Evolutionary conservation across 2,329 filamentous ascomycete species (phyloP).

Genomic region (Penicillium sclerotiorum): DNA sequence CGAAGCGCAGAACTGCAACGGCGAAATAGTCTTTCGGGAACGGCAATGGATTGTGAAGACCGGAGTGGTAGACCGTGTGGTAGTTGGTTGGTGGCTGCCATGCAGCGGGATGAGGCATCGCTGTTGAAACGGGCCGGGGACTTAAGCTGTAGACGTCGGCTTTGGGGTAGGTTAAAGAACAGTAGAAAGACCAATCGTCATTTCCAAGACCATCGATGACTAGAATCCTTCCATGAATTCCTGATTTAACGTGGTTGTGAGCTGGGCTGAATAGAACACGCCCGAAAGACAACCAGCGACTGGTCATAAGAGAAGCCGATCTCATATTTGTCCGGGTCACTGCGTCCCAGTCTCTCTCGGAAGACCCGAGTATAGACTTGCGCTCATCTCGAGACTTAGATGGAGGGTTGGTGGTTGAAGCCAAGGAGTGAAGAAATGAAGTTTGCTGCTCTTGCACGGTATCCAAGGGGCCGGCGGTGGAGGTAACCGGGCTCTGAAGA

Average conservation of each 20-base stretch:
- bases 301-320: slow-evolving; percentile 55
- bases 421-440: slow-evolving; percentile 30
- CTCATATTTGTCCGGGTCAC: slow-evolving; percentile 50
- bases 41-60: slow-evolving; percentile 45
- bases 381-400: slow-evolving; percentile 32
- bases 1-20: slow-evolving; percentile 50
- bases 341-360: slow-evolving; percentile 46
- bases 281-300: slow-evolving; percentile 54
- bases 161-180: slow-evolving; percentile 51
- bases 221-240: slow-evolving; percentile 47
- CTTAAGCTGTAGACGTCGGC: slow-evolving; percentile 50
- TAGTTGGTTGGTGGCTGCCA: slow-evolving; percentile 48
- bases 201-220: slow-evolving; percentile 55
- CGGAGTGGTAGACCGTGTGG: slow-evolving; percentile 46
- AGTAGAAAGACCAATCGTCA: slow-evolving; percentile 57
- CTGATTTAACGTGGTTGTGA: slow-evolving; percentile 47
- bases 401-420: slow-evolving; percentile 23
- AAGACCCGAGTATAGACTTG: slow-evolving; percentile 41
- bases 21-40: slow-evolving; percentile 52
- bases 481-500: slow-evolving; percentile 22
- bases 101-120: slow-evolving; percentile 41
- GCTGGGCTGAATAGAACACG: slow-evolving; percentile 54
- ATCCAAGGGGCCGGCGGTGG: slow-evolving; percentile 20
- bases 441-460: slow-evolving; percentile 28
- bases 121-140: slow-evolving; percentile 35